Conservation (phyloP, 345 rosid genomes). For the Eucalyptus globulus region DNA sequence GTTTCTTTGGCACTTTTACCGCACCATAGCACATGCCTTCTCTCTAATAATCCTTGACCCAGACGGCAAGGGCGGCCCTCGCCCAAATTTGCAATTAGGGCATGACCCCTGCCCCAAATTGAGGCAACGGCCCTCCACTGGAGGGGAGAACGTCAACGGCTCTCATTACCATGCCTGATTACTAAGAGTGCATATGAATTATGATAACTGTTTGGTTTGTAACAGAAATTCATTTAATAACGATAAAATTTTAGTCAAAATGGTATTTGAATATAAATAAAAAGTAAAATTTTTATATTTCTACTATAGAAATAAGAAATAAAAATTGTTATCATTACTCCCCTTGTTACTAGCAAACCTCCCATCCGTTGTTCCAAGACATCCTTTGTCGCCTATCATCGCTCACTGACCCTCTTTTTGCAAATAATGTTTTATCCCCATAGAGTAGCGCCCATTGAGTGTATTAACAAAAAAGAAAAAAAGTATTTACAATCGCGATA, state of each 20-base stretch:
- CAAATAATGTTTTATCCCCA: background rate
- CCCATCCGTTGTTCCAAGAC: fast-evolving
- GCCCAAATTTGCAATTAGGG: background rate
- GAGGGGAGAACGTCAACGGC: fast-evolving
- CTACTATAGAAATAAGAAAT: fast-evolving
- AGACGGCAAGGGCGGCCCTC: fast-evolving
- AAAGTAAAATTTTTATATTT: too few species aligned
- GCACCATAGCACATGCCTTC: background rate
- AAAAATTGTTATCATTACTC: too few species aligned
- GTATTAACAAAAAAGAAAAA: background rate
- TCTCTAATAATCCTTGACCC: background rate
- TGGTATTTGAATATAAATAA: too few species aligned
- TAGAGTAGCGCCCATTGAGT: background rate
- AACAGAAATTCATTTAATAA: too few species aligned
- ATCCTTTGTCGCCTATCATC: fast-evolving
- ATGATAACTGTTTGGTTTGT: fast-evolving
- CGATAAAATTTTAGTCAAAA: too few species aligned
- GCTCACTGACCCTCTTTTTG: fast-evolving
- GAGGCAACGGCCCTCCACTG: background rate
- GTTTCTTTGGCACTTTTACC: background rate
- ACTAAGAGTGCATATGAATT: fast-evolving
- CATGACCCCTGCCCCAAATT: background rate
- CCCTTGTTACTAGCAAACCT: fast-evolving
- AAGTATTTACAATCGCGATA: background rate
- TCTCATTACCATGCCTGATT: fast-evolving